Percentiles rank a stretch among this genome's conserved stretches.
phyloP scores from a whole-genome alignment of 2,329 filamentous ascomycete genomes.

The Pezicula rhizophila region DNA sequence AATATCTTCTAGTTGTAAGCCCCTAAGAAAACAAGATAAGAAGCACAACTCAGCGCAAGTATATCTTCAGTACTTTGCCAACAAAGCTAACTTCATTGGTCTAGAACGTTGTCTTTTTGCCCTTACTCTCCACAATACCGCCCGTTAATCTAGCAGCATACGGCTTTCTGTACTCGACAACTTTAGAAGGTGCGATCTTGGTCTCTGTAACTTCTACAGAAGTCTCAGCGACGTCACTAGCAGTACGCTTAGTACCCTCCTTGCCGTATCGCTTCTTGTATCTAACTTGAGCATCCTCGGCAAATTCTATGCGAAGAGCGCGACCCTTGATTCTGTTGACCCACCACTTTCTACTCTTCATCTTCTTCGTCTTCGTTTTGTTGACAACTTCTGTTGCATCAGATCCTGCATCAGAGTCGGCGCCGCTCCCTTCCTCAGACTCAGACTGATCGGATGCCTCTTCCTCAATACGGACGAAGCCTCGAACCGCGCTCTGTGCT shows the following conservation, averaged over 20 bases:
- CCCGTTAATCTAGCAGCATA: conserved; percentile 63
- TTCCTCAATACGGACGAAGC: conserved; percentile 67
- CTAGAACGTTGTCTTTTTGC: conserved; percentile 80
- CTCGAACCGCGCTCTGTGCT: conserved; percentile 71
- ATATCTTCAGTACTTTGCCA: too few species aligned
- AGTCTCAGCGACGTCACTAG: conserved; percentile 16
- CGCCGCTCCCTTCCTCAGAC: conserved; percentile 21
- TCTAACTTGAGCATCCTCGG: conserved; percentile 79
- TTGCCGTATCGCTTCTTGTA: conserved; percentile 95
- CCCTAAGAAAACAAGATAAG: too few species aligned
- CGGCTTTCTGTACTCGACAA: conserved; percentile 39
- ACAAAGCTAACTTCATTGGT: not conserved
- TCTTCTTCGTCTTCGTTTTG: conserved; percentile 46
- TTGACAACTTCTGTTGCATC: conserved; percentile 26
- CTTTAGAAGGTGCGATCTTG: conserved; percentile 23
- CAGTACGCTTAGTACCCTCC: conserved; percentile 43
- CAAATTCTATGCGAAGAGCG: conserved; percentile 81
- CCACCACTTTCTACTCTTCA: conserved; percentile 68
- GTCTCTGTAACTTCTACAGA: conserved; percentile 19
- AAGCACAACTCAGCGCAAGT: too few species aligned
- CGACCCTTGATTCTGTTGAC: conserved; percentile 79
- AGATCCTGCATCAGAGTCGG: conserved; percentile 27
- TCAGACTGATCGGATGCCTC: conserved; percentile 31
- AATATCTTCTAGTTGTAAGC: too few species aligned
- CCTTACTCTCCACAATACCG: conserved; percentile 70